These are phyloP conservation scores for Naganishia sp. DNA, from an alignment of 1,284 basidiomycete genomes.

Conservation along the genomic window DNA sequence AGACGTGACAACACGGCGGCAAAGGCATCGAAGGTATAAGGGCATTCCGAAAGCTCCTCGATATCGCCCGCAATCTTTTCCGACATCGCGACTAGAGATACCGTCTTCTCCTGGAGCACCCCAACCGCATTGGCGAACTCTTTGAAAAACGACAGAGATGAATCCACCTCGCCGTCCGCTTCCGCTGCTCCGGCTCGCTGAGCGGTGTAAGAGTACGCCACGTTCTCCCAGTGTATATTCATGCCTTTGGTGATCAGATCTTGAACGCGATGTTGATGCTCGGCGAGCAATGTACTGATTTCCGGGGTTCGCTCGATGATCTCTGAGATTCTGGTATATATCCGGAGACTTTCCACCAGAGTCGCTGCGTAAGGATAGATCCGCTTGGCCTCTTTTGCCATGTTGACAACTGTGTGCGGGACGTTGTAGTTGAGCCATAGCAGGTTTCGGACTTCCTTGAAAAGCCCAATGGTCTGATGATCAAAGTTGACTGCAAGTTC, in stretches of 20 bases:
- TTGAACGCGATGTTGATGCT: conserved; percentile 86
- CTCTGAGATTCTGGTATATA: conserved; percentile 90
- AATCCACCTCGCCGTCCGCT: conserved; percentile 69
- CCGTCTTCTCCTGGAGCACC: conserved; percentile 89
- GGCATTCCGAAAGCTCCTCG: conserved; percentile 82
- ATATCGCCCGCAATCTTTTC: conserved; percentile 80
- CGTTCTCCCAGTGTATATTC: conserved; percentile 94
- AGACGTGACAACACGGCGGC: conserved; percentile 73
- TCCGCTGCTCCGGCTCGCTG: conserved; percentile 68
- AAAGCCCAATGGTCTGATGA: conserved; percentile 93
- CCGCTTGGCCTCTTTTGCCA: conserved; percentile 96
- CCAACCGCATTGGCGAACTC: conserved; percentile 93
- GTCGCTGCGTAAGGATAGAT: conserved; percentile 98
- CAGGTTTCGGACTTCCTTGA: conserved; percentile 96
- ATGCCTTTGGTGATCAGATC: conserved; percentile 81
- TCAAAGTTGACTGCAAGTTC: conserved; percentile 96
- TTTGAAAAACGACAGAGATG: conserved; percentile 89
- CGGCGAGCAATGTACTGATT: conserved; percentile 88
- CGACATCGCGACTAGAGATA: conserved; percentile 87
- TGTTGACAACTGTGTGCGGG: conserved; percentile 88
- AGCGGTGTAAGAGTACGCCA: conserved; percentile 78
- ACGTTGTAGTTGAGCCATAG: conserved; percentile 95
- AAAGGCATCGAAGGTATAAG: conserved; percentile 81
- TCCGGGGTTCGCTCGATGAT: conserved; percentile 84
- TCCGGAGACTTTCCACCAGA: conserved; percentile 96